These are phyloP conservation scores for Ambrosia trifida DNA, from an alignment of 129 eudicot species.

Conservation along the genomic window DNA sequence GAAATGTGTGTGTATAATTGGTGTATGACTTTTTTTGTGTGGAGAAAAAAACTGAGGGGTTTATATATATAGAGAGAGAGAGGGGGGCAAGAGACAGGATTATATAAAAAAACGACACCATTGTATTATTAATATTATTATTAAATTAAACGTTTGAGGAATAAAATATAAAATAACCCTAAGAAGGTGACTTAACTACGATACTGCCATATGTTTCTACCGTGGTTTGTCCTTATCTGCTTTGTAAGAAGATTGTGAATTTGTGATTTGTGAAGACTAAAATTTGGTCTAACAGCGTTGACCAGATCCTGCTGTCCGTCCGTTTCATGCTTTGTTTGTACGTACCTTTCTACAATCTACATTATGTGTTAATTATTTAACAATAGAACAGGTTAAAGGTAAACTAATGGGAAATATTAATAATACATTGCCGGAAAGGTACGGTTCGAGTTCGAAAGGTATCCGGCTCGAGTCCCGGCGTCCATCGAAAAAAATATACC, in stretches of 20 bases:
- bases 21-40: conserved; percentile 14
- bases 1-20: conserved; percentile 22
- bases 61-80: conserved; percentile 21
- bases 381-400: too few species aligned
- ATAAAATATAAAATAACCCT: neutral
- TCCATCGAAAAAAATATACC: too few species aligned
- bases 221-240: conserved; percentile 30
- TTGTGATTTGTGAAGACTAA: neutral
- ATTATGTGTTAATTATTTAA: neutral
- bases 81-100: neutral
- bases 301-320: conserved; percentile 68
- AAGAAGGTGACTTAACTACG: conserved; percentile 9
- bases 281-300: conserved; percentile 66
- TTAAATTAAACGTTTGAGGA: conserved; percentile 25
- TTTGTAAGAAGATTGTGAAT: conserved; percentile 4
- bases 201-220: neutral
- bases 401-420: too few species aligned
- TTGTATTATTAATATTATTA: too few species aligned
- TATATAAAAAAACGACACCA: conserved; percentile 38
- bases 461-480: too few species aligned
- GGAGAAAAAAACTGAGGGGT: conserved; percentile 25
- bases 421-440: too few species aligned
- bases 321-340: conserved; percentile 28
- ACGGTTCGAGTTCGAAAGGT: too few species aligned
- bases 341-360: conserved; percentile 31